Evolutionary conservation across 441 rosid species (phyloP).

Genomic region (Euphorbia celastroides): DNA sequence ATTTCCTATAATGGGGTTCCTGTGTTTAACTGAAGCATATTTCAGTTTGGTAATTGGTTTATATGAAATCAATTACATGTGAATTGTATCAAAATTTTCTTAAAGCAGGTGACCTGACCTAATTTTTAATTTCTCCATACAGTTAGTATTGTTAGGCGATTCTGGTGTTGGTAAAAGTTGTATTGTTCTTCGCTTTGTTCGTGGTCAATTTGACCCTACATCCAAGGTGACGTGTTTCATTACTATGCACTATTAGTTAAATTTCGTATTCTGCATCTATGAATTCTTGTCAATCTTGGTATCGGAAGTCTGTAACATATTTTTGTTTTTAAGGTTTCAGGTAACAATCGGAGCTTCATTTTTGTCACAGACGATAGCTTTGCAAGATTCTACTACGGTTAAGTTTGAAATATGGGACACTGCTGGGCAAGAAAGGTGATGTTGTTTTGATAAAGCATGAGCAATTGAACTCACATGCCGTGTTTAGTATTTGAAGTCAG

Average conservation of each 20-base stretch:
- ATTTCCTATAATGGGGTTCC: background rate
- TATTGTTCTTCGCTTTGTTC: slow-evolving; percentile 93
- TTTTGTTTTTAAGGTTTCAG: slow-evolving; percentile 36
- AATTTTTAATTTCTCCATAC: slow-evolving; percentile 22
- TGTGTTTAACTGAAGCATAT: too few species aligned
- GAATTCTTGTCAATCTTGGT: slow-evolving; percentile 9
- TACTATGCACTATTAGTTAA: background rate
- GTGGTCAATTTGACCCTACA: slow-evolving; percentile 97
- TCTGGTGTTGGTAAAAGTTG: slow-evolving; percentile 99
- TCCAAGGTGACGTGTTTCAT: slow-evolving; percentile 56
- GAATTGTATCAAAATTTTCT: background rate
- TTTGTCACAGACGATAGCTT: slow-evolving; percentile 91
- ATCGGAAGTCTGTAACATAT: slow-evolving; percentile 9
- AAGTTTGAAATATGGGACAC: slow-evolving; percentile 99
- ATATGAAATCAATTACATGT: too few species aligned
- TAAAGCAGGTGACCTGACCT: slow-evolving; percentile 15
- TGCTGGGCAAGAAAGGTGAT: slow-evolving; percentile 97
- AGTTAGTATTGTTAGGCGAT: slow-evolving; percentile 93
- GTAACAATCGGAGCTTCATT: slow-evolving; percentile 98
- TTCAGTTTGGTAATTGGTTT: too few species aligned
- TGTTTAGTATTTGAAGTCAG: too few species aligned
- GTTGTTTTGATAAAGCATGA: background rate
- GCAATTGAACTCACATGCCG: background rate
- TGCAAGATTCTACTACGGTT: slow-evolving; percentile 95
- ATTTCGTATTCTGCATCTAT: slow-evolving; percentile 1